A percentile compares a stretch with the other conserved stretches of the same genome.
phyloP scores from a whole-genome alignment of 306 rosid species.

The Acmispon strigosus region DNA sequence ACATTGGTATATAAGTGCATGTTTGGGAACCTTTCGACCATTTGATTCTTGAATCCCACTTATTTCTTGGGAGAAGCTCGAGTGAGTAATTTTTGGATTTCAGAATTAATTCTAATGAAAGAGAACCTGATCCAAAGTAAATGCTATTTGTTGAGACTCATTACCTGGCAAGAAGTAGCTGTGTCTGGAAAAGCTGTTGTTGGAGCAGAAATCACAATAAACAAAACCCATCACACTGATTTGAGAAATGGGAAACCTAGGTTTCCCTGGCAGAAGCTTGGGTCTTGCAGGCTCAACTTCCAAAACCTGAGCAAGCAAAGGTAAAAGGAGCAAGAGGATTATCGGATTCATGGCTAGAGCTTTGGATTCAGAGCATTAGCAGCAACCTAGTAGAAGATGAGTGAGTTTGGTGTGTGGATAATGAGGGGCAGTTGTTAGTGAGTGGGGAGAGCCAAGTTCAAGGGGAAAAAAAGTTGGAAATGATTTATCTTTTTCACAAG shows the following conservation, averaged over 20 bases:
- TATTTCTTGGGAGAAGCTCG: no score
- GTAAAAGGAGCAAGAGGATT: constrained; percentile 41
- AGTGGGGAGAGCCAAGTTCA: constrained; percentile 32
- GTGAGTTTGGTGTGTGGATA: constrained; percentile 43
- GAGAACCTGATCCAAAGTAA: no score
- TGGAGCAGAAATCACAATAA: constrained; percentile 91
- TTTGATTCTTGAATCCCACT: no score
- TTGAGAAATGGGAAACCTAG: constrained; percentile 38
- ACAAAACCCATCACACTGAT: constrained; percentile 95
- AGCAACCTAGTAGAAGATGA: constrained; percentile 21
- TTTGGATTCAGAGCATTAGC: constrained; percentile 35
- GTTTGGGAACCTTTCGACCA: no score
- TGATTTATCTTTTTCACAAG: constrained; percentile 37
- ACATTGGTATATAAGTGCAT: no score
- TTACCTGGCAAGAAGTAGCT: constrained; percentile 84
- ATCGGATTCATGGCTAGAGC: constrained; percentile 37
- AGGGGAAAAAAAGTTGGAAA: constrained; percentile 30
- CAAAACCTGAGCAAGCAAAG: constrained; percentile 35
- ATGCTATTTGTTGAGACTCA: not conserved
- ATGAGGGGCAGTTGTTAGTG: constrained; percentile 33
- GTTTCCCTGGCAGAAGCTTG: constrained; percentile 22
- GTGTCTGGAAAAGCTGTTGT: constrained; percentile 75
- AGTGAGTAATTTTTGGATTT: no score
- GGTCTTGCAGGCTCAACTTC: constrained; percentile 50
- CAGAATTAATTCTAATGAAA: no score